Evolutionary conservation across 2,329 filamentous ascomycete genomes (phyloP).

Genomic region (Nothomitra cinnamomea): DNA sequence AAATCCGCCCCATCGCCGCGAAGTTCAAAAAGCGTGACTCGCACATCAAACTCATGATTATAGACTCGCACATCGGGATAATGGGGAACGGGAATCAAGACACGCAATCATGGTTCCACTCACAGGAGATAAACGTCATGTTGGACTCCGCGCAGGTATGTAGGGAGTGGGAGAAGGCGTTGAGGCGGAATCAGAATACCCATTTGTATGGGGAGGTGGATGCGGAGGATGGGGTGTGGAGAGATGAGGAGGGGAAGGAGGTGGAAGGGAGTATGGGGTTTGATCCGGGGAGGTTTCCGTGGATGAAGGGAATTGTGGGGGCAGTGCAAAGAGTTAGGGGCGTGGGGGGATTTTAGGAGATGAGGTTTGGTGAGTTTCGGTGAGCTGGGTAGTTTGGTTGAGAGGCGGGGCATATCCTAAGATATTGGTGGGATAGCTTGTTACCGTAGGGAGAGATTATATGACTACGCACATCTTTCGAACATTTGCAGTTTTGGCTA

Average conservation of each 20-base stretch:
- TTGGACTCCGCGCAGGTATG: slow-evolving; percentile 48
- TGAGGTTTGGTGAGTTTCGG: too few relatives aligned
- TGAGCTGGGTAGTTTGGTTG: too few relatives aligned
- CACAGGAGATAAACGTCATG: slow-evolving; percentile 62
- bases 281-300: slow-evolving; percentile 37
- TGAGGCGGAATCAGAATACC: slow-evolving; percentile 52
- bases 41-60: slow-evolving; percentile 64
- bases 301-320: slow-evolving; percentile 40
- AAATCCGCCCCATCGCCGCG: slow-evolving; percentile 48
- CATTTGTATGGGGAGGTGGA: slow-evolving; percentile 36
- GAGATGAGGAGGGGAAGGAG: slow-evolving; percentile 31
- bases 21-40: slow-evolving; percentile 48
- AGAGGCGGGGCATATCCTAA: too few relatives aligned
- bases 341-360: slow-evolving; percentile 32
- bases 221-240: slow-evolving; percentile 43
- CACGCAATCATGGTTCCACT: slow-evolving; percentile 65
- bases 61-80: slow-evolving; percentile 50
- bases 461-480: too few relatives aligned
- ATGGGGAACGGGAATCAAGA: slow-evolving; percentile 67
- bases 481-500: too few relatives aligned
- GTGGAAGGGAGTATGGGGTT: slow-evolving; percentile 33
- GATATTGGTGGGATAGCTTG: too few relatives aligned
- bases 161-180: slow-evolving; percentile 40
- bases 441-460: too few relatives aligned
- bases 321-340: slow-evolving; percentile 41